phyloP scores from a whole-genome alignment of 768 basidiomycete species.

The Leucosporidium scottii region DNA sequence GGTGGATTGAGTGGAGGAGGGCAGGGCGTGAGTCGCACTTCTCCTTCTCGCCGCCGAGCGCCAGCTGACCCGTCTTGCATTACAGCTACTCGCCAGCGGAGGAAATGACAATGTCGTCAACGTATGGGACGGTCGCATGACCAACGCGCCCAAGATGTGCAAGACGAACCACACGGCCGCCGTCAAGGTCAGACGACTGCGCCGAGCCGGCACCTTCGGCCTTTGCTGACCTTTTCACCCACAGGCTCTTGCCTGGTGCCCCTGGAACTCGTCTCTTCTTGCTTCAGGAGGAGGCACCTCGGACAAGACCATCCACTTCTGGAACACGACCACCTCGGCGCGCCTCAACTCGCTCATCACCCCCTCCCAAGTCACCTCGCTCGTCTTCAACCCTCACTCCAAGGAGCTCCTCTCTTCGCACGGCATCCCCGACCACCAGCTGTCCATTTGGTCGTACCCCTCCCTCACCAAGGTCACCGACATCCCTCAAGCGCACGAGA shows the following conservation, averaged over 20 bases:
- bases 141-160: slow-evolving; percentile 69
- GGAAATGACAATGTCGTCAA: slow-evolving; percentile 98
- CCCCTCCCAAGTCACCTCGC: slow-evolving; percentile 82
- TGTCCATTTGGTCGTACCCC: slow-evolving; percentile 58
- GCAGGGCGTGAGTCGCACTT: slow-evolving; percentile 28
- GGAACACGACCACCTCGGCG: slow-evolving; percentile 88
- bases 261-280: slow-evolving; percentile 85
- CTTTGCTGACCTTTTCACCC: background rate
- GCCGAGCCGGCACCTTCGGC: background rate
- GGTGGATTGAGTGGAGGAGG: slow-evolving; percentile 35
- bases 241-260: slow-evolving; percentile 95
- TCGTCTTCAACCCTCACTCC: slow-evolving; percentile 76
- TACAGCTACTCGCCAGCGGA: slow-evolving; percentile 75
- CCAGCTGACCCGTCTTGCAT: background rate
- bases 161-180: slow-evolving; percentile 87
- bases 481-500: slow-evolving; percentile 88
- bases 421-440: slow-evolving; percentile 64
- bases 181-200: slow-evolving; percentile 43
- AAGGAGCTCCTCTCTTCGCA: slow-evolving; percentile 91
- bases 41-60: background rate
- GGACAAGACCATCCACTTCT: slow-evolving; percentile 81
- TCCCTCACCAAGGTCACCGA: slow-evolving; percentile 70
- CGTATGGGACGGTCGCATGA: slow-evolving; percentile 78
- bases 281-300: slow-evolving; percentile 92
- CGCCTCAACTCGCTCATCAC: slow-evolving; percentile 79